Percentiles rank a stretch among this genome's conserved stretches.
Conservation (phyloP, 305 asterid genomes). For the Fraxinus floribunda region DNA sequence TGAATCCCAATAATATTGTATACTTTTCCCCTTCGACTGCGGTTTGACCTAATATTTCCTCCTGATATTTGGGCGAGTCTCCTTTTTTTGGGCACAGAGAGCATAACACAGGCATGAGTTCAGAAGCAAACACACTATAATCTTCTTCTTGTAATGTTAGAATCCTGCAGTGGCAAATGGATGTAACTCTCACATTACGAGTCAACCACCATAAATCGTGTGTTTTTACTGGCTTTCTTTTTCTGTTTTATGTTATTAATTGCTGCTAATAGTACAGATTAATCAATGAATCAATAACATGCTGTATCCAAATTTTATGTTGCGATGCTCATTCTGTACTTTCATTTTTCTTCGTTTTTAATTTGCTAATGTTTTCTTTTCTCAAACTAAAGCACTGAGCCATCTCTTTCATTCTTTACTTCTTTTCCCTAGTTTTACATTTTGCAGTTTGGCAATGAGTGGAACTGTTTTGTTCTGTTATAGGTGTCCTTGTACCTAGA, state of each 20-base stretch:
- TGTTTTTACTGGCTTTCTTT: background rate
- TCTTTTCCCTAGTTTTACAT: background rate
- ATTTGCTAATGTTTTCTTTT: background rate
- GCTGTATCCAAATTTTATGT: background rate
- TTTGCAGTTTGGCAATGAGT: slow-evolving; percentile 5
- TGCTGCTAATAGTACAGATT: background rate
- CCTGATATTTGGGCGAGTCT: background rate
- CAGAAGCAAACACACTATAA: background rate
- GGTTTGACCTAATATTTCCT: background rate
- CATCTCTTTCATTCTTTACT: slow-evolving; percentile 13
- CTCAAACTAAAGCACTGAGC: background rate
- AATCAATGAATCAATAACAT: background rate
- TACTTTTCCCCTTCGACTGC: background rate
- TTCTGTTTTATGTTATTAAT: background rate
- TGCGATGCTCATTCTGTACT: background rate
- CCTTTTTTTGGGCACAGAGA: background rate
- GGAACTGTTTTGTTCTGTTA: slow-evolving; percentile 27
- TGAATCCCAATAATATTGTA: background rate
- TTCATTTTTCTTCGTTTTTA: background rate
- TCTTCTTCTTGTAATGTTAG: background rate
- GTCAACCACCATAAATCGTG: background rate
- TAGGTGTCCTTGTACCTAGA: slow-evolving; percentile 98
- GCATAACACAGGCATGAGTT: background rate
- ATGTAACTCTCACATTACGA: background rate
- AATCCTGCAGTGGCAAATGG: background rate